phyloP scores from a whole-genome alignment of 495 filamentous ascomycete genomes.

The Daldinia vernicosa region DNA sequence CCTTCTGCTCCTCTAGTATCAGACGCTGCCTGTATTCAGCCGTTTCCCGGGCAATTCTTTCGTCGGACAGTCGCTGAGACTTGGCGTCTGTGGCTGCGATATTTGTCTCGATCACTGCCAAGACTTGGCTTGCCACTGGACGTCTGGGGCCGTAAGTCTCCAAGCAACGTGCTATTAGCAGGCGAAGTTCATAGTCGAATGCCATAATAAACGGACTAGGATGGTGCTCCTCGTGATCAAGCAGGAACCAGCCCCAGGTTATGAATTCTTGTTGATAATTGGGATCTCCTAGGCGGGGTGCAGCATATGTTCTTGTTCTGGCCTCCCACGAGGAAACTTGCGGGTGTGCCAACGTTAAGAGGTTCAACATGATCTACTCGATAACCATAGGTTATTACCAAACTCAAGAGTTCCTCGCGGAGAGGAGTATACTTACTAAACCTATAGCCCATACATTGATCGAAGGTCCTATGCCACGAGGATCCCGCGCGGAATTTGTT shows the following conservation, averaged over 20 bases:
- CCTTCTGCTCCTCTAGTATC: not conserved
- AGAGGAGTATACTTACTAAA: conserved; percentile 14
- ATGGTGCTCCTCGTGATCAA: not conserved
- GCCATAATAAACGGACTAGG: not conserved
- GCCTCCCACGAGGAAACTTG: not conserved
- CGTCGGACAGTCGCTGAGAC: not conserved
- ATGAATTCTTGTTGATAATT: not conserved
- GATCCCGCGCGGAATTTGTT: accelerated
- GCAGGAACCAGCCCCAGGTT: not conserved
- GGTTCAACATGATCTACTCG: conserved; percentile 23
- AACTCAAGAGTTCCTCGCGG: not conserved
- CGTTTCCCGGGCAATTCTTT: not conserved
- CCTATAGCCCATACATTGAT: conserved; percentile 30
- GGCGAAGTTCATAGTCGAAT: not conserved
- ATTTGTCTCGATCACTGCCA: not conserved
- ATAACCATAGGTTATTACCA: not conserved
- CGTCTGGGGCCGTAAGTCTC: not conserved
- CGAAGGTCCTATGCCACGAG: not conserved
- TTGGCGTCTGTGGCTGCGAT: not conserved
- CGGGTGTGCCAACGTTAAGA: conserved; percentile 15
- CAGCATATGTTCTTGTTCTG: not conserved
- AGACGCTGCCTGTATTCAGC: not conserved
- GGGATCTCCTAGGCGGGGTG: not conserved
- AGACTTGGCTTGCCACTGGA: not conserved
- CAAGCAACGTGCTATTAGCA: conserved; percentile 1